A percentile compares a stretch with the other conserved stretches of the same genome.
Evolutionary conservation across 2,329 filamentous ascomycete species (phyloP).

Genomic region (Xylariaceae sp.): DNA sequence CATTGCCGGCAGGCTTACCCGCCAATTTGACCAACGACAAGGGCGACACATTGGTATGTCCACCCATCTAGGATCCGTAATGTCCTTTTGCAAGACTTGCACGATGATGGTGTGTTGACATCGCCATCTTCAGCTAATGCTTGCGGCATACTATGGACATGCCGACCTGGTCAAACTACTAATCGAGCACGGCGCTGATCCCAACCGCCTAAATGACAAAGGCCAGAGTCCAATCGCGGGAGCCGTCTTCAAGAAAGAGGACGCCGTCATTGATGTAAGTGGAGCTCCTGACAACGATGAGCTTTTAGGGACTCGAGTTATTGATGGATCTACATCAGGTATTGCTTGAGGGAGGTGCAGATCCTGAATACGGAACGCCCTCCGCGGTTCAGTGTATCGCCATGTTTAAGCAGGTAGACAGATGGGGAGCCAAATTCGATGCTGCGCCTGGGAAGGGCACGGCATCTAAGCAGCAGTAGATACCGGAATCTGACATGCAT

Average conservation of each 20-base stretch:
- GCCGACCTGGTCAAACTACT: constrained; percentile 55
- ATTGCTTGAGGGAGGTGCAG: constrained; percentile 48
- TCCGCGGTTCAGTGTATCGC: constrained; percentile 45
- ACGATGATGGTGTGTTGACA: neutral
- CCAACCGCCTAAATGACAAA: constrained; percentile 62
- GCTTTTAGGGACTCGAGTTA: neutral
- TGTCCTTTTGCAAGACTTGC: neutral
- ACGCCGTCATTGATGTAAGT: constrained; percentile 54
- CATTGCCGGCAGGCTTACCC: constrained; percentile 60
- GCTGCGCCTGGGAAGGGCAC: constrained; percentile 45
- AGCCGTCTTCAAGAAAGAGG: constrained; percentile 67
- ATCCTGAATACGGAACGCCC: constrained; percentile 48
- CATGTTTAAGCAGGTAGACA: constrained; percentile 49
- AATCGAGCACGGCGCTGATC: constrained; percentile 57
- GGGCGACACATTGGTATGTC: constrained; percentile 60
- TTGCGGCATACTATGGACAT: constrained; percentile 66
- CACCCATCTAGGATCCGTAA: neutral
- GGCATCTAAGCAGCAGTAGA: constrained; percentile 17
- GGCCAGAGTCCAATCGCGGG: constrained; percentile 66
- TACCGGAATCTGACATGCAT: neutral
- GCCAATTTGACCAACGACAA: constrained; percentile 67
- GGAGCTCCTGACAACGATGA: neutral
- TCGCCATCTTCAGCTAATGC: constrained; percentile 52
- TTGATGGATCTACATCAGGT: constrained; percentile 30
- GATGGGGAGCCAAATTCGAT: constrained; percentile 47